Evolutionary conservation across 2,329 filamentous ascomycete species (phyloP).

Genomic region (Ophiostoma tasmaniense): DNA sequence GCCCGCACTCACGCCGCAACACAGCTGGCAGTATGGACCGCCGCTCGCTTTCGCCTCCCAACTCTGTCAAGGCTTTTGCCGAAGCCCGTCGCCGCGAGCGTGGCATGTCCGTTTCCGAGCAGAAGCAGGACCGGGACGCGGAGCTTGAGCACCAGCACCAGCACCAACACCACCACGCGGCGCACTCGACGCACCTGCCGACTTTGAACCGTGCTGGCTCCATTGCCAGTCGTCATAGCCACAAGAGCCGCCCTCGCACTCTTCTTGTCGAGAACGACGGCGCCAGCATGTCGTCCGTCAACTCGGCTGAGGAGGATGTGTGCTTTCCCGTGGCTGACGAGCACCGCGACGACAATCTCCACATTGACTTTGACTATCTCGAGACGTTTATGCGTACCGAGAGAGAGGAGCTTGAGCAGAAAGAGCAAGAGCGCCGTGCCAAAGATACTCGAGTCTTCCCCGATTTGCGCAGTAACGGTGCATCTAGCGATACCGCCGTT

Average conservation of each 20-base stretch:
- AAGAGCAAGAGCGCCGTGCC: conserved; percentile 45
- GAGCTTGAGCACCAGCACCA: conserved; percentile 41
- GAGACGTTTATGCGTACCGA: conserved; percentile 76
- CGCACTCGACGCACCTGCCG: background rate
- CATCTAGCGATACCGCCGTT: conserved; percentile 23
- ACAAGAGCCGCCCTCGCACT: conserved; percentile 48
- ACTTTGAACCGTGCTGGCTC: conserved; percentile 63
- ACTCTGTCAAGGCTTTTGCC: conserved; percentile 95
- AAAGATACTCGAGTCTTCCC: conserved; percentile 46
- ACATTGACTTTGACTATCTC: conserved; percentile 86
- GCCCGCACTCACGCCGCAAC: conserved; percentile 43
- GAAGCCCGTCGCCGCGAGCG: conserved; percentile 80
- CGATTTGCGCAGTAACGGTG: conserved; percentile 45
- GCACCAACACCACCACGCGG: background rate
- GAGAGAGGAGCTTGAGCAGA: conserved; percentile 38
- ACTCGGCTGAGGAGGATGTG: conserved; percentile 75
- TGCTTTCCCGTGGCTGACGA: conserved; percentile 77
- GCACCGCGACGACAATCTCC: conserved; percentile 59
- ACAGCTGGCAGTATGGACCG: conserved; percentile 51
- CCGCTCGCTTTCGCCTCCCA: conserved; percentile 77
- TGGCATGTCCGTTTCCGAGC: conserved; percentile 50
- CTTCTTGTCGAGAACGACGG: conserved; percentile 47
- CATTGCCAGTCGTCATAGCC: conserved; percentile 47
- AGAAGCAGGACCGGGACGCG: conserved; percentile 28
- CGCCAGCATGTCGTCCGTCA: conserved; percentile 54